A percentile compares a stretch with the other conserved stretches of the same genome.
Evolutionary conservation across 352 stramenopile species (phyloP).

Genomic region (Phytophthora niederhauseri): DNA sequence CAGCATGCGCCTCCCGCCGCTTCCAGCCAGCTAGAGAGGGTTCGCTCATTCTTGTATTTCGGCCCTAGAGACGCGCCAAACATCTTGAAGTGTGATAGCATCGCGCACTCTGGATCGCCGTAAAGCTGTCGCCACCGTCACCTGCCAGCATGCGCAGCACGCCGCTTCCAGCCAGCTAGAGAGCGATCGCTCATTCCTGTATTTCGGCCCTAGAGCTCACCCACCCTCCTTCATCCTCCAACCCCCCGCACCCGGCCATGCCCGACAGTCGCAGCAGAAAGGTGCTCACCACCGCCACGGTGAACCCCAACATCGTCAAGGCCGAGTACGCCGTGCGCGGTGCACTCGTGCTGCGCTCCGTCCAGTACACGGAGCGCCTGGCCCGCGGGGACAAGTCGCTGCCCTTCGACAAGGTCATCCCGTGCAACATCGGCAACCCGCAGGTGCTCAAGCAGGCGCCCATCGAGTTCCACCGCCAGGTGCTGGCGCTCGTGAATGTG

Average conservation of each 20-base stretch:
- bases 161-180: background rate
- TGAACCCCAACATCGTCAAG: conserved; percentile 73
- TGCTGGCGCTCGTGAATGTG: conserved; percentile 92
- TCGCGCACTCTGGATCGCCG: background rate
- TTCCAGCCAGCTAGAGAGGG: background rate
- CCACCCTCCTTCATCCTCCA: background rate
- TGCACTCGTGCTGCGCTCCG: conserved; percentile 81
- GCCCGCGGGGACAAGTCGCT: conserved; percentile 56
- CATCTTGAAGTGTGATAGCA: background rate
- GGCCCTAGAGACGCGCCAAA: background rate
- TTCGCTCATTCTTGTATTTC: background rate
- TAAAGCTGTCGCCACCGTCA: background rate
- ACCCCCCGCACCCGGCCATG: background rate
- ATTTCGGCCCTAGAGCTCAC: background rate
- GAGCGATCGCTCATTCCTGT: background rate
- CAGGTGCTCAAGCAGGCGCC: conserved; percentile 95
- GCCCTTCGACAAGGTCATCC: conserved; percentile 89
- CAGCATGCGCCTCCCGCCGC: no score
- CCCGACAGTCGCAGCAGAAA: background rate
- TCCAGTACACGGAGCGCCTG: conserved; percentile 78
- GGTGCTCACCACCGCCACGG: background rate
- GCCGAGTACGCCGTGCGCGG: conserved; percentile 92
- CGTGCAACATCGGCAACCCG: conserved; percentile 98
- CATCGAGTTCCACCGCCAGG: conserved; percentile 94
- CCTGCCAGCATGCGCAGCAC: no score